phyloP scores from a whole-genome alignment of 2,329 filamentous ascomycete species.

The Sporothrix luriei region DNA sequence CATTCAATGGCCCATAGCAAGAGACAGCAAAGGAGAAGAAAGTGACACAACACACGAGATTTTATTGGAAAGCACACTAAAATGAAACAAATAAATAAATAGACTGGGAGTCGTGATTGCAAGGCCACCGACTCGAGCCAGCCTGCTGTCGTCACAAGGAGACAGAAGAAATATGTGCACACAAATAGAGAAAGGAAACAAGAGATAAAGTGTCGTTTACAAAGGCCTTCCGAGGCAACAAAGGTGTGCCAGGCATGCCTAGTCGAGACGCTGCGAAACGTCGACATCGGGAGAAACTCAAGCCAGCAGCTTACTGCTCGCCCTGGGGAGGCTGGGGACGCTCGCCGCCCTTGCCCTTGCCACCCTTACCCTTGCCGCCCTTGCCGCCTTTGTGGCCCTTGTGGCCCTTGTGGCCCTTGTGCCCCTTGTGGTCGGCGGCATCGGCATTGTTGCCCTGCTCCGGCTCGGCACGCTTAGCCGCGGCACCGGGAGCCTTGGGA shows the following conservation, averaged over 20 bases:
- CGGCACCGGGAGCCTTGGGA: not conserved
- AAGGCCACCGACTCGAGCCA: not conserved
- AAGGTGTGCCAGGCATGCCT: not conserved
- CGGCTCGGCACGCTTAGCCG: constrained; percentile 1
- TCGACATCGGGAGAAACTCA: not conserved
- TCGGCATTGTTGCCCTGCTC: not conserved
- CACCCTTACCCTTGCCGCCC: not conserved
- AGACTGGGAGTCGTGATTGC: not conserved
- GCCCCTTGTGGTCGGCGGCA: not conserved
- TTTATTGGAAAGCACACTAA: not conserved
- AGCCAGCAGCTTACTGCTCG: not conserved
- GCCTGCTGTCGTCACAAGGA: not conserved
- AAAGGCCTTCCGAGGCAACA: not conserved
- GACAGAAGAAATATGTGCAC: constrained; percentile 9
- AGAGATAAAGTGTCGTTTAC: not conserved
- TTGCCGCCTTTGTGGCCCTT: not conserved
- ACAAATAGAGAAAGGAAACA: not conserved
- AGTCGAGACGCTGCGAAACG: too few species aligned
- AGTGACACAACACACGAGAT: not conserved
- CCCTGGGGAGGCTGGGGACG: not conserved
- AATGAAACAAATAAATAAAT: not conserved
- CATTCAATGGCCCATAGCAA: not conserved
- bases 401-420: not conserved
- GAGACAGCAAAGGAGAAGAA: not conserved
- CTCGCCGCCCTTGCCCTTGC: not conserved